A percentile compares a stretch with the other conserved stretches of the same genome.
Conservation (phyloP, 2,329 filamentous ascomycete genomes). For the Verticillium nonalfalfae region DNA sequence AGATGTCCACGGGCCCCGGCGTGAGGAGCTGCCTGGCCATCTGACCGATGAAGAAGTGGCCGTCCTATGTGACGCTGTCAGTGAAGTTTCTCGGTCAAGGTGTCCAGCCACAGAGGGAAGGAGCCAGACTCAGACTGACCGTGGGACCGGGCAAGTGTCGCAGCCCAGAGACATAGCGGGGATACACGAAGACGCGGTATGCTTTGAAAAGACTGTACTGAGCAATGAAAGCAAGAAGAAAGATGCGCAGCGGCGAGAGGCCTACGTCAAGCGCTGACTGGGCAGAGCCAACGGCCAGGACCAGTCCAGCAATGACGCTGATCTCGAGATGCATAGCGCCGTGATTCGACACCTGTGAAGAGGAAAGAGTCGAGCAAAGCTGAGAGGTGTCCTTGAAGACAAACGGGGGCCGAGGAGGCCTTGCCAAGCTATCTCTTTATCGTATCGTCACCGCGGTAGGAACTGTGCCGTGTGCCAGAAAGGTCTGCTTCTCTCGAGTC, state of each 20-base stretch:
- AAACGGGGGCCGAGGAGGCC: too few species aligned
- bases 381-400: background rate
- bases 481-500: background rate
- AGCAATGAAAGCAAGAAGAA: background rate
- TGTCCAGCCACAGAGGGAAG: background rate
- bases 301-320: background rate
- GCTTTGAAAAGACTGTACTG: conserved; percentile 14
- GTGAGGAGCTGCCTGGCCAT: conserved; percentile 22
- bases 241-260: background rate
- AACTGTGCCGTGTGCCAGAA: background rate
- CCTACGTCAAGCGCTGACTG: background rate
- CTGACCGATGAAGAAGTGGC: conserved; percentile 33
- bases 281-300: background rate
- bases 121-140: conserved; percentile 15
- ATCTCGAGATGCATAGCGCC: background rate
- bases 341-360: background rate
- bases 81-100: background rate
- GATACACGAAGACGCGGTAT: conserved; percentile 33
- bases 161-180: conserved; percentile 33
- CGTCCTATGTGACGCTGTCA: conserved; percentile 20
- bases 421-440: too few species aligned
- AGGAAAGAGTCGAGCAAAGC: too few species aligned
- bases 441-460: background rate
- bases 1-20: conserved; percentile 17
- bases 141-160: conserved; percentile 36